Evolutionary conservation across 306 rosid genomes (phyloP), one percentile per base, ranked within the genome.

Genomic region (Neltuma alba): DNA sequence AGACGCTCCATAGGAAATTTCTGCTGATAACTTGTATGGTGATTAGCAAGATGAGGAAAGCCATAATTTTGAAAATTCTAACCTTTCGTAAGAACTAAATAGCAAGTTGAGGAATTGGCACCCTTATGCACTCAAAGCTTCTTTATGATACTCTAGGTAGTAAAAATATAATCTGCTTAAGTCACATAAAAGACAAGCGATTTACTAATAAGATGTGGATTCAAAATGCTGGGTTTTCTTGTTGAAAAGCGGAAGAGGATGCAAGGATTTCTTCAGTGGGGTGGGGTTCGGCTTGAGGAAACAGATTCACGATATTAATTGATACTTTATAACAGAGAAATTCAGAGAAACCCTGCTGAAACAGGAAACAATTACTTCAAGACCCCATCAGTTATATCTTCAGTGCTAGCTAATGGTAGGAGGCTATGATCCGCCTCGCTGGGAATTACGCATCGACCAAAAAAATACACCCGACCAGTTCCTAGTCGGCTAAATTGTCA

Each of bases 111-210:
- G 47, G 72, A 71, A 65, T n/a, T 41, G 12, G 30, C 33, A 23
- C 54, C 52, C 20, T 36, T 18, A 36, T 4, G 12, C 21, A 20
- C 38, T 36, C 45, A 66, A 66, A 25, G 30, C 45, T 64, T 36
- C 45, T 74, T 21, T 7, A 78, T 15, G 84, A 75, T 58, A 63
- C 18, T 71, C 38, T 54, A 20, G 44, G 31, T 38, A 11, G 23
- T 38, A 23, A 52, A 23, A 52, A 38, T 38, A 21, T 4, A 63
- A 33, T 28, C 70, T 7, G 38, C 50, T 37, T 36, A 9, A 66
- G 18, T 66, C 50, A n/a, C 5, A 64, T 36, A 18, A 12, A 65
- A 20, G 70, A 36, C 50, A 27, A 14, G 27, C 28, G 2, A 21
- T 37, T 37, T 36, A 38, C 21, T 21, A 37, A 1, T 38, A 3